These are phyloP conservation scores for Pythium plurisporium DNA, from an alignment of 352 stramenopile genomes.

Conservation along the genomic window DNA sequence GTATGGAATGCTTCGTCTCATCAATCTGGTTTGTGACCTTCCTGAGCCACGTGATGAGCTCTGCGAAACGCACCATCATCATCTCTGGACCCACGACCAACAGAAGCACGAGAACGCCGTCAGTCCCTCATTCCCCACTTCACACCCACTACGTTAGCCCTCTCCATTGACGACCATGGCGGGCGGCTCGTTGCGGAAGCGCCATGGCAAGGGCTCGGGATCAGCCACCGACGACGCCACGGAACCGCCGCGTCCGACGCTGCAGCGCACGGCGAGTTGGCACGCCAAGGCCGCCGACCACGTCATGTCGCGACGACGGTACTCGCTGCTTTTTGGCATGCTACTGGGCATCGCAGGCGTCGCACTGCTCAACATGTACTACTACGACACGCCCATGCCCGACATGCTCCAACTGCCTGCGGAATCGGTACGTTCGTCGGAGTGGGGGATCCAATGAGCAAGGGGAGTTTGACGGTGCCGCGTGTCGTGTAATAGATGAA, in stretches of 20 bases:
- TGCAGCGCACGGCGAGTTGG: slow-evolving; percentile 53
- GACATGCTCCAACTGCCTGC: slow-evolving; percentile 36
- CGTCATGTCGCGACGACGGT: slow-evolving; percentile 59
- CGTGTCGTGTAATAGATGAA: slow-evolving; percentile 28
- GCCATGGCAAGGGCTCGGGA: slow-evolving; percentile 14
- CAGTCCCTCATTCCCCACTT: neutral
- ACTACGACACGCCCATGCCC: slow-evolving; percentile 42
- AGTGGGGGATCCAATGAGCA: neutral
- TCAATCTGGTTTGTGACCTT: neutral
- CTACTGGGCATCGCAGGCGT: slow-evolving; percentile 54
- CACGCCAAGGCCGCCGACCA: slow-evolving; percentile 45
- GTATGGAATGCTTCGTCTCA: no score
- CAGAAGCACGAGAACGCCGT: neutral
- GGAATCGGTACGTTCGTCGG: slow-evolving; percentile 28
- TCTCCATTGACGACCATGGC: no score
- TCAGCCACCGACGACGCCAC: neutral
- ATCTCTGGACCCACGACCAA: neutral
- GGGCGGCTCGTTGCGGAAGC: slow-evolving; percentile 19
- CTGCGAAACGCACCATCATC: neutral
- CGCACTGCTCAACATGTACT: slow-evolving; percentile 37
- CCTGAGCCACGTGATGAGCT: no score
- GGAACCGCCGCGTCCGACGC: slow-evolving; percentile 11
- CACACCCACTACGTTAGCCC: no score
- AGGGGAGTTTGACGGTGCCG: no score
- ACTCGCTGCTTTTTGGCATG: slow-evolving; percentile 57